Percentiles rank a stretch among this genome's conserved stretches.
phyloP scores from a whole-genome alignment of 106 monocot species.

The Platanthera guangdongensis region DNA sequence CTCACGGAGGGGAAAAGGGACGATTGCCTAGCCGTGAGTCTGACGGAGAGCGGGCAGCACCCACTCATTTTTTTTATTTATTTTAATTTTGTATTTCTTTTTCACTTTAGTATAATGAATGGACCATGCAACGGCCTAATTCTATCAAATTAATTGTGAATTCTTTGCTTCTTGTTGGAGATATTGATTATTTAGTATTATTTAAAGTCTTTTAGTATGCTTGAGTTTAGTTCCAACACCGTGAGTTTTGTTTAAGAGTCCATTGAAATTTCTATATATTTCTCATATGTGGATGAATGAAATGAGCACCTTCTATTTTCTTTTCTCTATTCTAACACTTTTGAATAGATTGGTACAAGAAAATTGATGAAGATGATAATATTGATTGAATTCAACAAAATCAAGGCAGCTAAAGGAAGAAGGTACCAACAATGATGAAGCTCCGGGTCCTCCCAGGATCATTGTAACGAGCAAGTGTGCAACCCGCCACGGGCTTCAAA shows the following conservation, averaged over 20 bases:
- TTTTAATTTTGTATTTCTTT: too few species aligned
- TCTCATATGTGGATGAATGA: neutral
- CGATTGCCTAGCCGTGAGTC: too few species aligned
- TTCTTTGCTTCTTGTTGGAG: too few species aligned
- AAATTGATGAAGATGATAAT: neutral
- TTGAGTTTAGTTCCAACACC: too few species aligned
- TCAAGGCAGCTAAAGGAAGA: neutral
- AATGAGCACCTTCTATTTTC: neutral
- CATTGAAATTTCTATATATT: neutral
- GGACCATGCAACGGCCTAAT: too few species aligned
- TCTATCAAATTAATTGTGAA: too few species aligned
- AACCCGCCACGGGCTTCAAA: constrained; percentile 55
- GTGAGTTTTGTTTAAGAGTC: neutral
- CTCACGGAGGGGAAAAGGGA: too few species aligned
- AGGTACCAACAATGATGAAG: constrained; percentile 93
- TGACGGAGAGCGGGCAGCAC: too few species aligned
- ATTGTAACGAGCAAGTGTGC: constrained; percentile 86
- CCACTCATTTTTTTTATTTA: too few species aligned
- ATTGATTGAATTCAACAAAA: neutral
- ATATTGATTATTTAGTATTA: too few species aligned
- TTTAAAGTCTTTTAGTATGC: too few species aligned
- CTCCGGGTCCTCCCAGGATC: constrained; percentile 76
- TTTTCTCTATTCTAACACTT: neutral
- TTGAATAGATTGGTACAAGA: neutral
- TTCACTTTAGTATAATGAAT: too few species aligned